Conservation (phyloP, 2,329 filamentous ascomycete species). For the Leptographium wingfieldii region DNA sequence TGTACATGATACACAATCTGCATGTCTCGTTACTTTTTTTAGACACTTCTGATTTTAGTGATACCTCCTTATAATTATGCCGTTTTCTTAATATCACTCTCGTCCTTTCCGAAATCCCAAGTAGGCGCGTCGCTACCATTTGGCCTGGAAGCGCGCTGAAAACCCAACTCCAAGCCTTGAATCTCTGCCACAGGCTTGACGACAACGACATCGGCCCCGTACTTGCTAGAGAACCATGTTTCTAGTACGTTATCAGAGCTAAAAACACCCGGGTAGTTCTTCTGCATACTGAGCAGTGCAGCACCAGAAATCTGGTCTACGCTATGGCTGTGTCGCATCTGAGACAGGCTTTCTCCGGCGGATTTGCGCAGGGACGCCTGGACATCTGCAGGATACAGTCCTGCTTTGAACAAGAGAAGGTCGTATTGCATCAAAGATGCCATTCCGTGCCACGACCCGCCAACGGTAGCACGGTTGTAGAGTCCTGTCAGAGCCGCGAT, state of each 20-base stretch:
- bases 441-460: slow-evolving; percentile 54
- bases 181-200: slow-evolving; percentile 25
- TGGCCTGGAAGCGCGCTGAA: slow-evolving; percentile 23
- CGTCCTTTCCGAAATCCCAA: neutral
- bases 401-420: slow-evolving; percentile 48
- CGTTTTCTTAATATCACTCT: neutral
- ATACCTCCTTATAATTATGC: neutral
- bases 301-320: slow-evolving; percentile 52
- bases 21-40: neutral
- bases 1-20: too few relatives aligned
- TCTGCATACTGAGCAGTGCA: slow-evolving; percentile 41
- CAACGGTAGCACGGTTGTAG: slow-evolving; percentile 46
- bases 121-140: neutral
- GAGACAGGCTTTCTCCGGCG: slow-evolving; percentile 37
- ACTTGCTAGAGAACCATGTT: slow-evolving; percentile 32
- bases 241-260: slow-evolving; percentile 32
- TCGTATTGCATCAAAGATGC: slow-evolving; percentile 57
- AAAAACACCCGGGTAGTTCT: slow-evolving; percentile 40
- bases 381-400: slow-evolving; percentile 39
- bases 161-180: slow-evolving; percentile 30
- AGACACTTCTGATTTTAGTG: too few relatives aligned
- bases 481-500: slow-evolving; percentile 54
- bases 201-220: slow-evolving; percentile 25
- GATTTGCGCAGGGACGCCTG: slow-evolving; percentile 34
- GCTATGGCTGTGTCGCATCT: slow-evolving; percentile 44